phyloP scores from a whole-genome alignment of 1,284 basidiomycete species.

The Cutaneotrichosporon curvatum region DNA sequence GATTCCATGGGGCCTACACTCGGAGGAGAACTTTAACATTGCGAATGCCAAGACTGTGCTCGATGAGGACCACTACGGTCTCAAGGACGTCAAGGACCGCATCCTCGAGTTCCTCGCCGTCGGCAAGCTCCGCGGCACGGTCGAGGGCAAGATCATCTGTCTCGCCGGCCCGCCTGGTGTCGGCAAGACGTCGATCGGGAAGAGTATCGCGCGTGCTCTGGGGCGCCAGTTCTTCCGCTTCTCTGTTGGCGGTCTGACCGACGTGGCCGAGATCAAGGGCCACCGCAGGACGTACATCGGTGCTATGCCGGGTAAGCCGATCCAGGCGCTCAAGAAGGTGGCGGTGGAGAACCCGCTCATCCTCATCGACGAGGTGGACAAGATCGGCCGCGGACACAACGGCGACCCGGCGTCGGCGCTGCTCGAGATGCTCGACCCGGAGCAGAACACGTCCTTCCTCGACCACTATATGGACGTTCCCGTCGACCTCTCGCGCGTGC shows the following conservation, averaged over 20 bases:
- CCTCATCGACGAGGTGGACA: constrained; percentile 97
- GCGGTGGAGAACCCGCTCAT: constrained; percentile 95
- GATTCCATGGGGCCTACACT: constrained; percentile 95
- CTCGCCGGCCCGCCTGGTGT: constrained; percentile 95
- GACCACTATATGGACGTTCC: constrained; percentile 99
- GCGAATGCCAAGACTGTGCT: constrained; percentile 74
- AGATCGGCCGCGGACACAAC: constrained; percentile 83
- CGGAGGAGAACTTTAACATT: constrained; percentile 88
- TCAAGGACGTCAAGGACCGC: constrained; percentile 92
- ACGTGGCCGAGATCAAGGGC: constrained; percentile 98
- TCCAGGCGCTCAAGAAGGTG: constrained; percentile 93
- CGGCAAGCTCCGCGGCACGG: constrained; percentile 89
- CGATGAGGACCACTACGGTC: constrained; percentile 93
- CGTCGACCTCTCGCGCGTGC: constrained; percentile 87
- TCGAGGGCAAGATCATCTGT: constrained; percentile 98
- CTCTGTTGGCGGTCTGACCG: constrained; percentile 91
- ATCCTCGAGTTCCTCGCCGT: constrained; percentile 98
- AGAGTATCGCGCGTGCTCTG: constrained; percentile 55
- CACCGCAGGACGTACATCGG: constrained; percentile 95
- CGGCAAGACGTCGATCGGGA: constrained; percentile 89
- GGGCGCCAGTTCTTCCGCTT: constrained; percentile 54
- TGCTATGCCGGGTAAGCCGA: constrained; percentile 94
- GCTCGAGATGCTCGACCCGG: constrained; percentile 94
- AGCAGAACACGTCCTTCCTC: constrained; percentile 91
- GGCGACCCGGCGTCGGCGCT: constrained; percentile 92